Evolutionary conservation across 2,329 filamentous ascomycete genomes (phyloP).

Genomic region (Aspergillus luchuensis): DNA sequence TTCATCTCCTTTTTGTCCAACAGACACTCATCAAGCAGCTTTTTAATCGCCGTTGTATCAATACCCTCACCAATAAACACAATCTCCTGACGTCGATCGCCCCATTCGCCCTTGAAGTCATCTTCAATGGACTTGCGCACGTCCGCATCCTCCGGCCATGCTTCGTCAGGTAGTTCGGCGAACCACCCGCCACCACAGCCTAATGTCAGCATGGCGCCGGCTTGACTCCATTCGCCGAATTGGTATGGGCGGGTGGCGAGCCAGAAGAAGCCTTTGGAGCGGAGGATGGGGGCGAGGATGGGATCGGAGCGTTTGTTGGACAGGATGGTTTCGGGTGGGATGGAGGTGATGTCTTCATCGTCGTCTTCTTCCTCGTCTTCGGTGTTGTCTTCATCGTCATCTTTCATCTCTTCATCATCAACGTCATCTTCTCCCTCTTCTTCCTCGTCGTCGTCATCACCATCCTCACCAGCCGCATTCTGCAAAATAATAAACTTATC

Average conservation of each 20-base stretch:
- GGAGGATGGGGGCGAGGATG: slow-evolving; percentile 42
- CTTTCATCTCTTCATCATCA: slow-evolving; percentile 29
- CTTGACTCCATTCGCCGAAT: slow-evolving; percentile 50
- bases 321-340: slow-evolving; percentile 34
- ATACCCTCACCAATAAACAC: slow-evolving; percentile 73
- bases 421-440: not conserved
- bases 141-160: slow-evolving; percentile 54
- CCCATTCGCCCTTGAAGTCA: slow-evolving; percentile 60
- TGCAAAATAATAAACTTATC: slow-evolving; percentile 51
- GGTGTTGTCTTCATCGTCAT: slow-evolving; percentile 30
- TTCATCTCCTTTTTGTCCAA: slow-evolving; percentile 62
- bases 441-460: not conserved
- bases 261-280: slow-evolving; percentile 51
- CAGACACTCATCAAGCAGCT: slow-evolving; percentile 61
- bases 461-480: slow-evolving; percentile 20
- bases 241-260: slow-evolving; percentile 45
- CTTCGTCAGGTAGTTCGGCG: slow-evolving; percentile 57
- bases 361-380: slow-evolving; percentile 31
- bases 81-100: slow-evolving; percentile 69
- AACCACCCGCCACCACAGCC: slow-evolving; percentile 56
- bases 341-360: slow-evolving; percentile 28
- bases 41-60: slow-evolving; percentile 54
- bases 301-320: slow-evolving; percentile 43
- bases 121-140: slow-evolving; percentile 52
- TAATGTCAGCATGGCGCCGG: slow-evolving; percentile 48